Base-by-base conservation (phyloP, 2,329 filamentous ascomycete genomes). In the Acrodontium crateriforme region DNA sequence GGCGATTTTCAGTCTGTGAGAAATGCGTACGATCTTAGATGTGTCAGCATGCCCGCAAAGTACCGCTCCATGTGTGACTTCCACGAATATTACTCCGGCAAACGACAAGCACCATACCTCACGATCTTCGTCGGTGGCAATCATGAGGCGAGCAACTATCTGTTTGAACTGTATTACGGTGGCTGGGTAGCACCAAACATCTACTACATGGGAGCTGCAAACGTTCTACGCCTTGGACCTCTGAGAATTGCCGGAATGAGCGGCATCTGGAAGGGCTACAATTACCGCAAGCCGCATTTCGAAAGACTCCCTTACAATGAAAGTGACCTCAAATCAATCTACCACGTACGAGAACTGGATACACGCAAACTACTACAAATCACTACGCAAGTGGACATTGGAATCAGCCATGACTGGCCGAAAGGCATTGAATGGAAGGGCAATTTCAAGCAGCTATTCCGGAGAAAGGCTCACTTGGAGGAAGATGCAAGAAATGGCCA, bases 161-260 rank as follows among this genome's bases (percentile, higher is more conserved):
- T 93, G 4, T 89, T 76, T 63, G 89, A 98, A 56, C 69, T 98
- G 0, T 92, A 82, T 59, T 92, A 95, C 50, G 89, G 89, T 28
- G 89, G 89, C 27, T 98, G 89, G 89, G 89, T 83, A 5, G 87
- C 87, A 6, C 84, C 83, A 6, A 92, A 89, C 42, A 95, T 98
- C 38, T 98, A 94, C 63, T 98, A 94, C 57, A 68, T 95, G 53
- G 89, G 89, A 26, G 82, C 84, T 18, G 83, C 89, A 34, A 94
- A 92, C 49, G 76, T 98, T 6, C 52, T 98, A 21, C 75, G 78
- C 11, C 63, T 91, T 17, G 87, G 87, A 0, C 78, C 81, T 2
- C 59, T 98, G 26, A 74, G 89, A 13, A 92, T 98, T 36, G 81
- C 83, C 18, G 87, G 78, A 4, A 63, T 95, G 52, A 89, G 82